Percentiles rank a stretch among this genome's conserved stretches.
Conservation (phyloP, 345 rosid genomes). For the Bruguiera parviflora region DNA sequence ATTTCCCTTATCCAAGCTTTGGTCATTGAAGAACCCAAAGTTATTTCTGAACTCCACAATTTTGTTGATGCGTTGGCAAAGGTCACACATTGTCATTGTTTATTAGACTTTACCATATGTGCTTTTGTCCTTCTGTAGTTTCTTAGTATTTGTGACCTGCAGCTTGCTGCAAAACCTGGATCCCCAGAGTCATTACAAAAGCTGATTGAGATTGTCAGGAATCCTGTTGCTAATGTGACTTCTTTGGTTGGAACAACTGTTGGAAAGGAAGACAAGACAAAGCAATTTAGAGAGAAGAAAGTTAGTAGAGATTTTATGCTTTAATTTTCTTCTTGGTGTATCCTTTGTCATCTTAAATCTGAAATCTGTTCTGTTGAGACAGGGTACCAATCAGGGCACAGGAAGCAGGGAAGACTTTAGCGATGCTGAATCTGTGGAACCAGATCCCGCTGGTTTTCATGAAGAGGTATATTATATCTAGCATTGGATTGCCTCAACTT, state of each 20-base stretch:
- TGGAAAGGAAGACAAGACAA: constrained; percentile 67
- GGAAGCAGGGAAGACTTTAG: constrained; percentile 54
- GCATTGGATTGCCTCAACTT: background rate
- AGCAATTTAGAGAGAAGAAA: constrained; percentile 70
- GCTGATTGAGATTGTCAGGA: constrained; percentile 70
- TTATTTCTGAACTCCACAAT: constrained; percentile 87
- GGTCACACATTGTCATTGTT: constrained; percentile 34
- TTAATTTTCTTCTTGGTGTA: background rate
- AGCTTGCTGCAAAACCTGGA: constrained; percentile 88
- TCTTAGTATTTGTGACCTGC: constrained; percentile 23
- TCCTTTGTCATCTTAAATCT: constrained; percentile 8
- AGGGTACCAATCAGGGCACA: constrained; percentile 45
- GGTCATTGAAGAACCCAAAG: constrained; percentile 75
- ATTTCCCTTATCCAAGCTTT: constrained; percentile 79
- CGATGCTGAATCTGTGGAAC: constrained; percentile 48
- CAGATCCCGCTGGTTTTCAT: constrained; percentile 75
- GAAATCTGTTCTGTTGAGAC: constrained; percentile 23
- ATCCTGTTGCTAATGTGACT: constrained; percentile 50
- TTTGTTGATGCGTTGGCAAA: constrained; percentile 89
- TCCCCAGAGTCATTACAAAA: constrained; percentile 75
- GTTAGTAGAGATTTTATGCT: constrained; percentile 28
- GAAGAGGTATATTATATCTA: constrained; percentile 53
- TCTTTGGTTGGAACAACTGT: constrained; percentile 39
- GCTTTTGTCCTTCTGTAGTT: constrained; percentile 1
- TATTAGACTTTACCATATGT: background rate